Base-by-base conservation (phyloP, 1,284 basidiomycete genomes). In the Rhodotorula mucilaginosa region DNA sequence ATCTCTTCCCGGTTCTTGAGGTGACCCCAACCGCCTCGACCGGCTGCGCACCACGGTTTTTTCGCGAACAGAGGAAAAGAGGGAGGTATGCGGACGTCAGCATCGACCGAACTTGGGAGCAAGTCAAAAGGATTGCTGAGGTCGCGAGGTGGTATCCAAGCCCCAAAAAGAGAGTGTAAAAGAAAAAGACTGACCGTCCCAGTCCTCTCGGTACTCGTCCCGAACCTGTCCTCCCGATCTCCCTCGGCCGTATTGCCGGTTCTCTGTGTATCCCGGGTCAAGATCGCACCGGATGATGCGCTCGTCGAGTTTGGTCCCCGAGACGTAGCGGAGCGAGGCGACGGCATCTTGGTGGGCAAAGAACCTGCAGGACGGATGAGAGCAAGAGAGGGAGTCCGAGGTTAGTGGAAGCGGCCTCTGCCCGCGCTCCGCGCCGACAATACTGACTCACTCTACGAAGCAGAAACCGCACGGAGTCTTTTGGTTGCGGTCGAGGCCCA, bases 391-490 rank as follows among this genome's bases (percentile, higher is more conserved):
- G 54, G n/a, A 29, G 54, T 26, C 7, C 54, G 26, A 16, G 18
- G 48, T 49, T 19, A 49, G 3, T 18, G 12, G 5, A 6, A 16
- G 5, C 15, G 39, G 39, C 26, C 26, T 18, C 34, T 29, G 3
- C 51, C 47, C 19, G 15, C 52, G 5, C 39, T 19, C 47, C 2
- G 58, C n/a, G 15, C 7, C 16, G 16, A 13, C 10, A 19, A 7
- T 3, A 13, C 21, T 31, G n/a, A 46, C 39, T 18, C 58, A 82
- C 80, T 99, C 97, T 70, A 99, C 97, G 79, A 99, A 99, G 78
- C 96, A 97, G 82, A 99, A 99, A 1, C 97, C 97, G 80, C 97
- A 99, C 0, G 97, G 97, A 61, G 97, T 99, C 92, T 95, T 90
- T 61, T 90, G 91, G 81, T 98, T 93, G 69, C 97, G 86, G 84